Conservation (phyloP, 2,329 filamentous ascomycete genomes). For the Dothistroma pini region DNA sequence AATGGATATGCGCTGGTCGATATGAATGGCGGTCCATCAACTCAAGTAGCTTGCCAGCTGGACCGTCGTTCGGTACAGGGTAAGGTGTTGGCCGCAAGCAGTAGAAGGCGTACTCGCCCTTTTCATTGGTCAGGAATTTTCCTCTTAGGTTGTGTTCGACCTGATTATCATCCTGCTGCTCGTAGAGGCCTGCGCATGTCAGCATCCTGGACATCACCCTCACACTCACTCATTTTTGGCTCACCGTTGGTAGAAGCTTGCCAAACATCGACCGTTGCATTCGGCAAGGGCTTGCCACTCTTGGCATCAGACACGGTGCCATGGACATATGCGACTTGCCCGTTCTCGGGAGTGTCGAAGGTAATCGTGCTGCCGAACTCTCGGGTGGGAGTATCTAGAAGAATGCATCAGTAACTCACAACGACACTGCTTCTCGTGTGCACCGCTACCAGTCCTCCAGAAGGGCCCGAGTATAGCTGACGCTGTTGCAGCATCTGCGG, state of each 20-base stretch:
- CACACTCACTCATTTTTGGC: background rate
- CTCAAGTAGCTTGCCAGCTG: constrained; percentile 51
- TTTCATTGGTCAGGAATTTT: constrained; percentile 61
- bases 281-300: constrained; percentile 62
- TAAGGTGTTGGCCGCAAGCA: constrained; percentile 26
- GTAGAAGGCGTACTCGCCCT: constrained; percentile 24
- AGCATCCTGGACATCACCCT: background rate
- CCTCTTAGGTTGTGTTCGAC: constrained; percentile 71
- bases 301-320: constrained; percentile 56
- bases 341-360: constrained; percentile 45
- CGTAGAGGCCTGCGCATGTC: constrained; percentile 45
- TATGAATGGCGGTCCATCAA: constrained; percentile 60
- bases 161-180: constrained; percentile 70
- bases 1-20: constrained; percentile 61
- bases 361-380: constrained; percentile 68
- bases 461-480: constrained; percentile 83
- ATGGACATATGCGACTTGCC: constrained; percentile 61
- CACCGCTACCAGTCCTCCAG: constrained; percentile 52
- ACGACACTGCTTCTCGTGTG: too few species aligned
- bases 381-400: constrained; percentile 62
- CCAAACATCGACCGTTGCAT: constrained; percentile 72
- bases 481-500: constrained; percentile 55
- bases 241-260: constrained; percentile 66
- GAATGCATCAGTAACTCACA: too few species aligned
- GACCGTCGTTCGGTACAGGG: constrained; percentile 21